Conservation (phyloP, 345 rosid species). For the Dipteronia sinensis region DNA sequence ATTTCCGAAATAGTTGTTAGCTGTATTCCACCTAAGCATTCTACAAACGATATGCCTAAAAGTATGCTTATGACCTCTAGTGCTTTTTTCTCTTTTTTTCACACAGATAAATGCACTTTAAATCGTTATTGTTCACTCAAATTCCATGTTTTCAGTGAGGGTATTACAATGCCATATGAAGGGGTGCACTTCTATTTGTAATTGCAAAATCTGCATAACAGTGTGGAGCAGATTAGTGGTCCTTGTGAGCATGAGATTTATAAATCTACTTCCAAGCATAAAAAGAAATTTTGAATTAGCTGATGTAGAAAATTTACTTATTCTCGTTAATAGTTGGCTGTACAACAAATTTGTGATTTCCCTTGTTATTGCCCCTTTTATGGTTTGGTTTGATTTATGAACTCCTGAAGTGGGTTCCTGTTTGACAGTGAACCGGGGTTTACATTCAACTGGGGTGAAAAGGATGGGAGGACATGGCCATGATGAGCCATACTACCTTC, state of each 20-base stretch:
- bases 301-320: background rate
- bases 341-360: background rate
- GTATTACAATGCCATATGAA: background rate
- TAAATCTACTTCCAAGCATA: background rate
- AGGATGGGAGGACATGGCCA: constrained; percentile 75
- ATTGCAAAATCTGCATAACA: background rate
- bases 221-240: background rate
- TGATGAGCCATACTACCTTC: constrained; percentile 76
- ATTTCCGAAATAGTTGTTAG: background rate
- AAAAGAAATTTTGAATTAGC: background rate
- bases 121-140: background rate
- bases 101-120: background rate
- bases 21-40: background rate
- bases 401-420: constrained; percentile 7
- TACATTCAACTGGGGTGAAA: constrained; percentile 79
- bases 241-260: background rate
- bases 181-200: background rate
- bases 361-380: background rate
- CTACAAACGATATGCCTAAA: background rate
- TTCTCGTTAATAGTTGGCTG: background rate
- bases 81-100: background rate
- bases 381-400: background rate
- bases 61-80: background rate
- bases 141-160: background rate
- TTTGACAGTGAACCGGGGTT: constrained; percentile 38